Evolutionary conservation across 495 filamentous ascomycete species (phyloP), one percentile per base, ranked within the genome.

Genomic region (Trichocladium uniseriatum): DNA sequence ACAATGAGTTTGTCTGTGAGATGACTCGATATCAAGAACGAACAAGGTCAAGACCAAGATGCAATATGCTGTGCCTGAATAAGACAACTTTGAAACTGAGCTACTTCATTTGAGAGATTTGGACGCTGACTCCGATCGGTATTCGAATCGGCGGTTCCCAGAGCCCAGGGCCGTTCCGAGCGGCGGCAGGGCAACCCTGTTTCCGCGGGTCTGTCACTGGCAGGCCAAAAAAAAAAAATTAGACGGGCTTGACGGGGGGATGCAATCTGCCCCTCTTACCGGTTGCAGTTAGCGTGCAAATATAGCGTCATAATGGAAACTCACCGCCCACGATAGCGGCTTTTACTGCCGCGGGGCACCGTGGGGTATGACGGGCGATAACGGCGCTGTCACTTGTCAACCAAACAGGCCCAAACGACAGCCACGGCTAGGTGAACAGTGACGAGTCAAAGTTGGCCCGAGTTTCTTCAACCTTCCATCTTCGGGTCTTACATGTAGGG

Each of bases 271-370:
- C 61, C 56, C 58, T 62, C 61, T 47, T 62, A 59, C 61, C 29
- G 7, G 1, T 54, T 55, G 18, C 18, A 28, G 59, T 29, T 62
- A 64, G 62, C 54, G 49, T 13, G 11, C 11, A 34, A 16, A n/a
- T 24, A 52, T 58, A 62, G 53, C 54, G 48, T 57, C 55, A 56
- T 55, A 44, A 29, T 18, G 19, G 0, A 0, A 28, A 1, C 42
- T 63, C 60, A 65, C 62, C 62, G 62, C 62, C 60, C 49, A 32
- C 3, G 13, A 10, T 53, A 45, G 24, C 49, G n/a, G 38, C 15
- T 36, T 59, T 63, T 62, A 60, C 56, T 65, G 62, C 62, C 62
- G 55, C 56, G 52, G 57, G 54, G 54, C 42, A 41, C 24, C 43
- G 55, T 51, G 55, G 55, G 51, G 52, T 46, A 31, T 4, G 8